Base-by-base conservation (phyloP, 2,329 filamentous ascomycete species). In the Colletotrichum noveboracense region DNA sequence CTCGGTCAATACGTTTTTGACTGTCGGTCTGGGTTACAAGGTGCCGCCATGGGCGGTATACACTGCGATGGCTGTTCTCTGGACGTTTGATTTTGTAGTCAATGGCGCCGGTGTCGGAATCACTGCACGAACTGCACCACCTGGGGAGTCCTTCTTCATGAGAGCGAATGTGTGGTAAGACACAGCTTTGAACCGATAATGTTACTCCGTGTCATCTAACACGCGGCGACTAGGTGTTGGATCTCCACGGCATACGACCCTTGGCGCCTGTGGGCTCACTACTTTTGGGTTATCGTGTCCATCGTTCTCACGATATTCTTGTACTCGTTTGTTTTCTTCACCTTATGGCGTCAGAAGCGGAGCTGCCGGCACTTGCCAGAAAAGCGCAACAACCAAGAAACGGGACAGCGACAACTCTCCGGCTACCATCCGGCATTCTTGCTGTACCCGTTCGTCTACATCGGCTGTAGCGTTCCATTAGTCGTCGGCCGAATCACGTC, bases 381-480 rank as follows among this genome's bases (percentile, higher is more conserved):
- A 18, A 73, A 65, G 12, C 30, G 28, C n/a, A 32, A 28, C 10
- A 36, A 14, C 21, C 16, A 32, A 9, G 13, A 9, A 26, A 21
- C 26, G 16, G 9, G 67, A 52, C 67, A 14, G n/a, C 70, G 8
- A 34, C 36, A n/a, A 34, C 34, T 38, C 7, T 74, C 58, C 12
- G 74, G 70, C 1, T 76, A 76, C 10, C 74, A 76, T n/a, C 74
- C 74, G 14, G 83, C 87, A 36, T 89, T 93, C 77, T 90, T 92
- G 32, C 84, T 91, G 5, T 93, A 93, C 77, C 92, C 92, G 0
- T 78, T 92, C 71, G 89, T 93, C 76, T 93, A 93, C 80, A 86
- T 92, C 30, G 77, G 92, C n/a, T 91, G 91, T 81, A 93, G 91
- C 0, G 84, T 91, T 0, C 92, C 92, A 0, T 84, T 93, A 1